A percentile compares a stretch with the other conserved stretches of the same genome.
Evolutionary conservation across 2,329 filamentous ascomycete genomes (phyloP).

Genomic region (Neospermospora avenae): DNA sequence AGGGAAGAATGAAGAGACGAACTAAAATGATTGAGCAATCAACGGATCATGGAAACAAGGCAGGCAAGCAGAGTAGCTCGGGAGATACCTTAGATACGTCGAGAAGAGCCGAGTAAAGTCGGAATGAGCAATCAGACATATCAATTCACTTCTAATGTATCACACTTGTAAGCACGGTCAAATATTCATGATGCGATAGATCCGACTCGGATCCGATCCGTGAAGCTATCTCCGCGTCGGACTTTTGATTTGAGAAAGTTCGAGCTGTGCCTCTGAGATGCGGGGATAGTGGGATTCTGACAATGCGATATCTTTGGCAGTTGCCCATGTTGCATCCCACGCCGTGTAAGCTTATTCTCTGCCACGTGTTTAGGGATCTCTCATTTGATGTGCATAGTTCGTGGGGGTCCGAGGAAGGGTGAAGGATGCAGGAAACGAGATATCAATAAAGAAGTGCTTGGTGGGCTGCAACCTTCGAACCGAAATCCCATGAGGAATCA

Average conservation of each 20-base stretch:
- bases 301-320: no score
- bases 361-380: no score
- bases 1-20: neutral
- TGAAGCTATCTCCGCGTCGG: neutral
- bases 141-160: no score
- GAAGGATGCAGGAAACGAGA: no score
- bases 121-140: neutral
- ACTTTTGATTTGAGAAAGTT: no score
- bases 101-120: neutral
- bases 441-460: no score
- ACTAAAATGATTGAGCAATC: constrained; percentile 1
- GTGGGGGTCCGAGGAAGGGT: neutral
- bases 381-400: neutral
- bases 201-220: neutral
- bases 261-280: neutral
- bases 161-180: neutral
- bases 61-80: neutral
- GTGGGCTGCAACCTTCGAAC: no score
- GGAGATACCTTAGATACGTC: neutral
- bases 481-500: no score
- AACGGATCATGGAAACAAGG: neutral
- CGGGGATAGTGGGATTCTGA: neutral
- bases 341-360: no score
- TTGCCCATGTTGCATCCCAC: no score
- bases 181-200: no score